Base-by-base conservation (phyloP, 2,329 filamentous ascomycete species). In the Trichoderma arundinaceum region DNA sequence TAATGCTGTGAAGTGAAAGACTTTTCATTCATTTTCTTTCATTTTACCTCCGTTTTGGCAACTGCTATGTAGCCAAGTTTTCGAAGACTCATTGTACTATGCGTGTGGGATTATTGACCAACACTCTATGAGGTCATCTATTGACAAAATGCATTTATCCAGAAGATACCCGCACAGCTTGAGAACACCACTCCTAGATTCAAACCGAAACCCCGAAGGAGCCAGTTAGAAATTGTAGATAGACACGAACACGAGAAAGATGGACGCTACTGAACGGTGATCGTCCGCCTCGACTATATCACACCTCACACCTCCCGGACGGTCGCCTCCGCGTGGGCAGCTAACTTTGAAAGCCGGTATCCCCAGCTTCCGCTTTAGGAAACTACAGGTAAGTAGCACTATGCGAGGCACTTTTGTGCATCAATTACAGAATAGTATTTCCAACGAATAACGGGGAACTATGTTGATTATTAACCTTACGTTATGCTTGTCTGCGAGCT, bases 401-500 rank as follows among this genome's bases (percentile, higher is more conserved):
- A 53, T 44, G 48, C 48, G 17, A 12, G 59, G 59, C 46, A 62
- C 48, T 53, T 62, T 62, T 62, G 48, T n/a, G 33, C 39, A 19
- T 44, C 7, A 44, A 44, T 17, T 7, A 28, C 0, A 17, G 7
- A 12, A 44, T 38, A 43, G 12, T 38, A 28, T 7, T 44, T 17
- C 1, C 1, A 15, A 44, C 15, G 1, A 32, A 33, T 0, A 13
- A 1, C 15, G 13, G 6, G 12, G 8, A 53, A 19, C n/a, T 17
- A 33, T 15, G 19, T 43, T 61, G 19, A 38, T 19, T 17, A 19
- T 15, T 44, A 52, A 52, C 58, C 58, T 61, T 61, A 52, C 58
- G 19, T 61, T 61, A 61, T 61, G 58, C 58, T 51, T 61, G 38
- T 61, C 22, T 35, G 10, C 3, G 17, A 33, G 22, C 7, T 39